Evolutionary conservation across 2,329 filamentous ascomycete genomes (phyloP).

Genomic region (Paracorniculantispora psalliotae): DNA sequence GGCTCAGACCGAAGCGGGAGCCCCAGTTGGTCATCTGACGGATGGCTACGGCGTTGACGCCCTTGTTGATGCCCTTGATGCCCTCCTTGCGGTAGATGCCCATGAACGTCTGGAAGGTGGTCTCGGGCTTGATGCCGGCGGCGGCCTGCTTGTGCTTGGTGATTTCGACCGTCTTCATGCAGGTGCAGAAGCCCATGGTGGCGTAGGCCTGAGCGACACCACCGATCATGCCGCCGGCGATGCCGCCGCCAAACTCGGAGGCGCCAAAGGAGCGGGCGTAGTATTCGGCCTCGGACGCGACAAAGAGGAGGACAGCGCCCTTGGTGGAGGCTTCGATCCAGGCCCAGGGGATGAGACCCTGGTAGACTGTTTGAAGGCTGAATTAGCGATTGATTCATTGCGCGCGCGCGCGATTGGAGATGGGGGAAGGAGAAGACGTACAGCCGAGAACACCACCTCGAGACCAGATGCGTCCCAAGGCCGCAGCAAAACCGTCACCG

Average conservation of each 20-base stretch:
- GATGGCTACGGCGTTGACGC: slow-evolving; percentile 97
- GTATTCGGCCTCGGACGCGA: slow-evolving; percentile 97
- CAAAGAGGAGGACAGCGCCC: slow-evolving; percentile 97
- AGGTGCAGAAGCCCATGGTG: slow-evolving; percentile 99
- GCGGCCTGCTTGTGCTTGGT: slow-evolving; percentile 95
- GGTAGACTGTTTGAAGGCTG: slow-evolving; percentile 75
- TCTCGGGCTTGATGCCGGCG: slow-evolving; percentile 74
- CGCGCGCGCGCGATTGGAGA: not conserved
- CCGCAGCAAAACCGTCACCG: slow-evolving; percentile 75
- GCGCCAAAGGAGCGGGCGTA: slow-evolving; percentile 81
- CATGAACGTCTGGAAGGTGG: slow-evolving; percentile 94
- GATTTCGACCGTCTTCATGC: slow-evolving; percentile 99
- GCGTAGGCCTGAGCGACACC: slow-evolving; percentile 97
- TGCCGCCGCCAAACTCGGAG: slow-evolving; percentile 81
- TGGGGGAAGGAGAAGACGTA: slow-evolving; percentile 46
- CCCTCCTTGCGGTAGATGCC: slow-evolving; percentile 94
- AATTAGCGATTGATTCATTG: too few relatives aligned
- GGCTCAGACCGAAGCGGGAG: slow-evolving; percentile 86
- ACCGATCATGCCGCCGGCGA: slow-evolving; percentile 84
- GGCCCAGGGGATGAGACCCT: slow-evolving; percentile 98
- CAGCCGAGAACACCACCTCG: slow-evolving; percentile 92
- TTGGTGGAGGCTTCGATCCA: slow-evolving; percentile 99
- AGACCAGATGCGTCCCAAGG: slow-evolving; percentile 84
- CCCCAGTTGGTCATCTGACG: slow-evolving; percentile 99
- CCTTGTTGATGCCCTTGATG: slow-evolving; percentile 93